Evolutionary conservation across 164 flowering plant species (phyloP), one percentile per base, ranked within the genome.

Genomic region (Magnolia kwangsiensis): DNA sequence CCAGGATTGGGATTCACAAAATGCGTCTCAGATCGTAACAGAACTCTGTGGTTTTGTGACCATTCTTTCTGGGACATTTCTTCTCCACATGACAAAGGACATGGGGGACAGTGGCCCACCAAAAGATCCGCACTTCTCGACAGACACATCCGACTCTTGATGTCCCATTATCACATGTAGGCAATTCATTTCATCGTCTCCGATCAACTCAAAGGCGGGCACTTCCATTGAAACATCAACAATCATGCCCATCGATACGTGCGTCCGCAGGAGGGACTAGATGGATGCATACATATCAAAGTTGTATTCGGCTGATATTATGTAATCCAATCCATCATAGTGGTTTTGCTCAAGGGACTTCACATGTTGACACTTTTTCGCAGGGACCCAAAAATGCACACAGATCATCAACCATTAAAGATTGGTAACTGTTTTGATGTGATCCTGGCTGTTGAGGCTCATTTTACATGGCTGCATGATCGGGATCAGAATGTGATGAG

Each of bases 1-100:
- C 72, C 88, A 91, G 96, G 90, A 91, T 55, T 90, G 92, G 96
- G 90, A 85, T 72, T 68, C 88, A 21, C 93, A 90, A 81, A 84
- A 81, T 78, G 91, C 86, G 29, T 83, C 93, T 50, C 91, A 90
- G 49, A 91, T 91, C 51, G 89, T 73, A 3, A 86, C 91, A 0
- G 88, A 89, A 81, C 11, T 91, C 63, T 88, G 93, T 63, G 96
- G 96, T 24, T 91, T 91, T 73, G 84, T 91, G 31, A 90, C 93
- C 19, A 91, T 91, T 72, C 81, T 91, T 18, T 81, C 90, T 0
- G 96, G 96, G 16, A 89, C 92, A 3, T 91, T 91, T 74, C 90
- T 91, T 73, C 96, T 91, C 51, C 96, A 91, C 86, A 90, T 83
- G 74, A 91, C 92, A 11, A 89, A 83, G 72, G 92, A 91, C 65